These are phyloP conservation scores for Rhizopus microsporus DNA, from an alignment of 371 early-diverging fungal genomes.

Conservation along the genomic window DNA sequence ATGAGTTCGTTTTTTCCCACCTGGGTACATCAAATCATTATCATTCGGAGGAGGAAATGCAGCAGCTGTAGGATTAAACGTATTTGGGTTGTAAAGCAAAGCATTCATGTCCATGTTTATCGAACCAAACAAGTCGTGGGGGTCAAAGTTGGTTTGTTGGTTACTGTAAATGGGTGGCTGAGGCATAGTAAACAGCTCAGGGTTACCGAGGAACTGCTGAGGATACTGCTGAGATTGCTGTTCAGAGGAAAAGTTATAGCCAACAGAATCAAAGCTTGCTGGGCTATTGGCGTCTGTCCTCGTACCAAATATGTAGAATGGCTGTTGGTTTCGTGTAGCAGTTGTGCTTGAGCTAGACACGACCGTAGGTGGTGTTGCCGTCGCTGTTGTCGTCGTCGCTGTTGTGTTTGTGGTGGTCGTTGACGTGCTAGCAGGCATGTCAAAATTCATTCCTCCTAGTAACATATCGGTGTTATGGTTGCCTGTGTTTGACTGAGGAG, in stretches of 20 bases:
- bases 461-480: conserved; percentile 22
- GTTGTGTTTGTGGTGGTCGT: conserved; percentile 3
- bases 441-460: conserved; percentile 34
- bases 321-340: neutral
- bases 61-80: conserved; percentile 1
- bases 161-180: conserved; percentile 1
- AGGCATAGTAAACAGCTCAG: conserved; percentile 1
- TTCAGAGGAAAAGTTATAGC: neutral
- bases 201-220: neutral
- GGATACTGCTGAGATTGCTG: conserved; percentile 8
- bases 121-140: conserved; percentile 25
- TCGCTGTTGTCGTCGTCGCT: neutral
- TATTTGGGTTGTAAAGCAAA: conserved; percentile 21
- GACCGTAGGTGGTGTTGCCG: neutral
- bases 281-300: conserved; percentile 3
- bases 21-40: conserved; percentile 20
- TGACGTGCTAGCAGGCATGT: conserved; percentile 7
- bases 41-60: conserved; percentile 1
- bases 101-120: conserved; percentile 46
- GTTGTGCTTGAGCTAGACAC: too few species aligned
- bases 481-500: conserved; percentile 4
- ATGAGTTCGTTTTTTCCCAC: conserved; percentile 37
- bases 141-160: conserved; percentile 18
- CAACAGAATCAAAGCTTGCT: too few species aligned
- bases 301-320: conserved; percentile 1